Evolutionary conservation across 2,329 filamentous ascomycete species (phyloP).

Genomic region (Xylaria hypoxylon): DNA sequence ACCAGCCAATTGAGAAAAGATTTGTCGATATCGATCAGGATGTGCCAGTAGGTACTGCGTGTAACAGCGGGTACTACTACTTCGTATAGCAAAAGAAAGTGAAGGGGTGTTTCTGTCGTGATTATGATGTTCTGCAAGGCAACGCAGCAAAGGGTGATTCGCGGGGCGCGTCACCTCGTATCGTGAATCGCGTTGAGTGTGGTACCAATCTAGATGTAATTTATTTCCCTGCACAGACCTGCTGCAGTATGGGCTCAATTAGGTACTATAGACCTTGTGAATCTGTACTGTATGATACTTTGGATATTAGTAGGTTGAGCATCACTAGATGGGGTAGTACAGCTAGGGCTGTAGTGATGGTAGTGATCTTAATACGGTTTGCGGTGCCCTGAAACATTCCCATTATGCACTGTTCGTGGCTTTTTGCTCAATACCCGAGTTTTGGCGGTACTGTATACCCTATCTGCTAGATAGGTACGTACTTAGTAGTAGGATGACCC

Average conservation of each 20-base stretch:
- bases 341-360: background rate
- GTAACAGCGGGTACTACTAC: background rate
- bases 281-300: conserved; percentile 2
- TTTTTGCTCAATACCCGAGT: too few species aligned
- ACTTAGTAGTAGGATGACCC: too few species aligned
- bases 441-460: too few species aligned
- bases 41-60: background rate
- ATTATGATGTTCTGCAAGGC: background rate
- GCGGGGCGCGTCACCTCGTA: conserved; percentile 15
- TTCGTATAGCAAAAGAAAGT: background rate
- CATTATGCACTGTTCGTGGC: too few species aligned
- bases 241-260: too few species aligned
- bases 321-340: background rate
- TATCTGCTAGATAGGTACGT: too few species aligned
- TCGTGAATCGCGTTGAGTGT: conserved; percentile 30
- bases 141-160: conserved; percentile 8
- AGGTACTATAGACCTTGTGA: background rate
- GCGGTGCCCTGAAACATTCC: too few species aligned
- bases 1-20: background rate
- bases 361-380: too few species aligned
- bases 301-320: background rate
- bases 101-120: background rate
- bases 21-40: background rate
- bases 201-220: conserved; percentile 9
- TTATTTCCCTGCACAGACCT: conserved; percentile 1